Evolutionary conservation across 805 yeast genomes (phyloP), one percentile per base, ranked within the genome.

Genomic region (Nakazawaea sp.): DNA sequence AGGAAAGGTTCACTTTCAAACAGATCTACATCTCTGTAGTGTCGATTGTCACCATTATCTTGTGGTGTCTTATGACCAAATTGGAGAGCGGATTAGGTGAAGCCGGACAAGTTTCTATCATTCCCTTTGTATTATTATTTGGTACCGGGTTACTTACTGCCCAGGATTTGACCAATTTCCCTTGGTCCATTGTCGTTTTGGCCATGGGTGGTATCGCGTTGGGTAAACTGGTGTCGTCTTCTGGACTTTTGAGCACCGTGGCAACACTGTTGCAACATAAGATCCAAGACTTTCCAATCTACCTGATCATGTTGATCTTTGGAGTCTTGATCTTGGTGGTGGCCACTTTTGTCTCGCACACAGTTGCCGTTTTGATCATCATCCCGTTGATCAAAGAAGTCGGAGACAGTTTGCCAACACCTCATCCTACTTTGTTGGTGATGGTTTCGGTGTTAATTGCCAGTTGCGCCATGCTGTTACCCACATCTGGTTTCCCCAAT

Each of bases 171-270:
- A 70, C 70, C 53, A 66, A 64, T 42, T 70, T 63, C 50, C 77
- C 76, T 10, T 70, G 77, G 77, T 58, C 66, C n/a, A 70, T 70
- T 45, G 72, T 70, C 13, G 59, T 69, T 35, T 61, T 70, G 45
- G 75, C 75, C 1, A 70, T 70, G 75, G 77, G 77, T 38, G 77
- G 77, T 48, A 61, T 67, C 42, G 75, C 75, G 3, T 58, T 70
- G 37, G 77, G 77, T 38, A 66, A 62, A 38, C 75, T 73, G 19
- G 70, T 70, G 12, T 56, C 68, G 1, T 67, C 73, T 0, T 68
- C 74, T 3, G 75, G 76, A 4, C 56, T 70, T 38, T 55, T 70
- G 36, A 53, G 54, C 21, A 66, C 73, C 9, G 65, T 70, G 41
- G 75, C 75, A 11, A 51, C 48, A 9, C 60, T 73, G 2, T 58